Evolutionary conservation across 495 filamentous ascomycete species (phyloP).

Genomic region (Trichoderma parareesei): DNA sequence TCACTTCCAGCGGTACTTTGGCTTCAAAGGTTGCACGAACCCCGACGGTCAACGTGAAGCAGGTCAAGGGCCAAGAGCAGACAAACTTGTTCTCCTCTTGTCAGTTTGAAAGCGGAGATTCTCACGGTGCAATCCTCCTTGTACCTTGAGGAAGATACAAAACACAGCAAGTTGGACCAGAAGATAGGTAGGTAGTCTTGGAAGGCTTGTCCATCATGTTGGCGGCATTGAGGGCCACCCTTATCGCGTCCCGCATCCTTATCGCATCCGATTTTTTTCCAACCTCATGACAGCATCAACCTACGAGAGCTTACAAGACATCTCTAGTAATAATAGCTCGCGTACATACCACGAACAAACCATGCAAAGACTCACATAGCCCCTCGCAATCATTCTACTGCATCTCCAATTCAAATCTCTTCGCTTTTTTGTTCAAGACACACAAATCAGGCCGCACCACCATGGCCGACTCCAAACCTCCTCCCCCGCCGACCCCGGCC

Average conservation of each 20-base stretch:
- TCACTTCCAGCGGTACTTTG: too few species aligned
- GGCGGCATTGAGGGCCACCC: not conserved
- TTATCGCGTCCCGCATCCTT: constrained; percentile 10
- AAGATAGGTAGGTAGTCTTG: too few species aligned
- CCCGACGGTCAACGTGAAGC: too few species aligned
- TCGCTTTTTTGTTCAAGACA: not conserved
- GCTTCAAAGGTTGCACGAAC: too few species aligned
- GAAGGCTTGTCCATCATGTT: not conserved
- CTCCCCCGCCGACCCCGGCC: not conserved
- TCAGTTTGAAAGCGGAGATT: too few species aligned
- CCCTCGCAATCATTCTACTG: not conserved
- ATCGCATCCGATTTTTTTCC: constrained; percentile 9
- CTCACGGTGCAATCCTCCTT: too few species aligned
- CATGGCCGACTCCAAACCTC: constrained; percentile 10
- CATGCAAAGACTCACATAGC: not conserved
- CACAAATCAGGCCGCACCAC: not conserved
- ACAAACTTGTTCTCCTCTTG: too few species aligned
- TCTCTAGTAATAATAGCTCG: not conserved
- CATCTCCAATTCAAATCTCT: not conserved
- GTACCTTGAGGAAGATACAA: too few species aligned
- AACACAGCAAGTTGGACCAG: not conserved
- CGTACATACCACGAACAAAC: not conserved
- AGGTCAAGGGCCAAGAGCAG: too few species aligned
- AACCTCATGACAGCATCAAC: not conserved
- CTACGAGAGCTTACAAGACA: not conserved